phyloP scores from a whole-genome alignment of 78 protist species.

The Emiliania huxleyi region DNA sequence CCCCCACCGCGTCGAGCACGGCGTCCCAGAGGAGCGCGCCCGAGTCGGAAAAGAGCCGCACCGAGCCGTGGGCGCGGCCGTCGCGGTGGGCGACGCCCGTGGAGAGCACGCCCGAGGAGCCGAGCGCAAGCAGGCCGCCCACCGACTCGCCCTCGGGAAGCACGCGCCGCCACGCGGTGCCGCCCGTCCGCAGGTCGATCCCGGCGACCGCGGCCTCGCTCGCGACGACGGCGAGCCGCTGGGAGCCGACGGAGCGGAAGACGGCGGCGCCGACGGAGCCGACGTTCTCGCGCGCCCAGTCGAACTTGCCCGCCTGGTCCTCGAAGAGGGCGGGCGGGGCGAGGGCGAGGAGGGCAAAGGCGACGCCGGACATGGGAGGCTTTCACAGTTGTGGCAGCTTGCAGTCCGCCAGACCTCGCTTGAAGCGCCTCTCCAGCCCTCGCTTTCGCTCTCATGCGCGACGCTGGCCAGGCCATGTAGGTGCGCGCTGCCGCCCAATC shows the following conservation, averaged over 20 bases:
- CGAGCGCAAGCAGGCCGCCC: not conserved
- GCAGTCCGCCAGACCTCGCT: too few relatives aligned
- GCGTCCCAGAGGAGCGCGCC: constrained; percentile 4
- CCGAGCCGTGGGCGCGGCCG: not conserved
- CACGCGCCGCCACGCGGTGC: not conserved
- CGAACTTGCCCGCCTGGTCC: constrained; percentile 23
- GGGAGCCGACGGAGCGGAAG: not conserved
- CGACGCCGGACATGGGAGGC: not conserved
- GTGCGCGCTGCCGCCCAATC: too few relatives aligned
- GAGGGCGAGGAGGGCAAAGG: too few relatives aligned
- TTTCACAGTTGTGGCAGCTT: too few relatives aligned
- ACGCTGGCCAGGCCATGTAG: too few relatives aligned
- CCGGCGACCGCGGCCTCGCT: not conserved
- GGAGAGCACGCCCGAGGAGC: not conserved
- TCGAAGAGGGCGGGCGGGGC: constrained; percentile 10
- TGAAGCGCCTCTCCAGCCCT: too few relatives aligned
- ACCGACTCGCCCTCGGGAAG: not conserved
- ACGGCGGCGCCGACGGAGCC: not conserved
- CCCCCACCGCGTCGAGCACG: not conserved
- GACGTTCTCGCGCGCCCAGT: not conserved
- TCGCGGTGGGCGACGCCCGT: not conserved
- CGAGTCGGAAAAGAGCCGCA: not conserved
- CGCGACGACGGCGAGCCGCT: not conserved
- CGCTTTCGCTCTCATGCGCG: too few relatives aligned
- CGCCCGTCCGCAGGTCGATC: not conserved